Base-by-base conservation (phyloP, 2,329 filamentous ascomycete genomes). In the Trichoderma lentiforme region DNA sequence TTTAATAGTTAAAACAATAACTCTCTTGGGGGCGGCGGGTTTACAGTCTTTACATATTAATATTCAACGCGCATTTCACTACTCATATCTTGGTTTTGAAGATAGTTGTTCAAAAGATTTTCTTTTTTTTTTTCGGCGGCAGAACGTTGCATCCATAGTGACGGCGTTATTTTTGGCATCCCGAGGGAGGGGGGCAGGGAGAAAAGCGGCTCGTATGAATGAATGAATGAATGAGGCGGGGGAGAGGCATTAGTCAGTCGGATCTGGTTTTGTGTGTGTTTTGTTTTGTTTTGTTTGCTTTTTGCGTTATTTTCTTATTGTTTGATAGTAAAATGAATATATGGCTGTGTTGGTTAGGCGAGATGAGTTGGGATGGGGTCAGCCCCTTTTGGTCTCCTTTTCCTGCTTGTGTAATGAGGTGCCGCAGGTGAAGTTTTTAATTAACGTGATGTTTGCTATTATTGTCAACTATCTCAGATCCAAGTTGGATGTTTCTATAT, bases 251-350 rank as follows among this genome's bases (percentile, higher is more conserved):
- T 69, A 43, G 28, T 26, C 30, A 34, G 61, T 60, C 36, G 21
- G 61, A 61, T 60, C n/a, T 21, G 14, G n/a, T 39, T 60, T 28
- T 51, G 6, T 15, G 34, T 47, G 21, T 60, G 8, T 30, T 43
- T 34, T 58, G 28, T 21, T 9, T 21, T 28, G 15, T 21, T 9
- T 21, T 9, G 8, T 47, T 11, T 34, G 15, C 24, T 26, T 63
- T 57, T 28, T 51, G 21, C 26, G n/a, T 0, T 7, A 34, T 36
- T n/a, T n/a, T 36, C 34, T 21, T 51, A 39, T 58, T 43, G 34
- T 53, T 36, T 60, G 36, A 53, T 62, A 62, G 57, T 70, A 62
- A 70, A 53, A 53, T 61, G 67, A 70, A 70, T 36, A 34, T 70
- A 28, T 70, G 39, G 14, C 67, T 24, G 39, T 61, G 56, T 53